Base-by-base conservation (phyloP, 2,329 filamentous ascomycete genomes). In the Microascus cirrosus region DNA sequence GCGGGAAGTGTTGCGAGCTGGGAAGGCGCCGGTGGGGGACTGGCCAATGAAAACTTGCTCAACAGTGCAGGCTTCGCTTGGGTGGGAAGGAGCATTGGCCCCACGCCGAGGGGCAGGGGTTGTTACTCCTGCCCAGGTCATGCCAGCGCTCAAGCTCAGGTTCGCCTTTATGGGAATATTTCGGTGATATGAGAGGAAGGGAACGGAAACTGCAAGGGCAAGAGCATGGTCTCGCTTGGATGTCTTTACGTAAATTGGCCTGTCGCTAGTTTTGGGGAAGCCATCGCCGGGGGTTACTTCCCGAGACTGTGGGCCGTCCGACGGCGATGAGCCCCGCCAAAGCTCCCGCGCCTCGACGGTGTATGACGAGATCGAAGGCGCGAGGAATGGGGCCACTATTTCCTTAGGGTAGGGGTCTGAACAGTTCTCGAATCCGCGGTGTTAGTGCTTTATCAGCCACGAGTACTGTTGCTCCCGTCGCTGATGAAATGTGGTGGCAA, bases 21-120 rank as follows among this genome's bases (percentile, higher is more conserved):
- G 15, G 15, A 45, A 45, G n/a, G 39, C n/a, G 6, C n/a, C 15
- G 39, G 39, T 45, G 39, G 39, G 39, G 13, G 22, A 45, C 50
- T 53, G 63, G 63, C 73, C 73, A 75, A 75, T 75, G 68, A 72
- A 75, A 75, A 75, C 73, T 74, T 75, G 73, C 73, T 75, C 73
- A 72, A 32, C 10, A 18, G 20, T 56, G 36, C 45, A n/a, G 45
- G 45, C 45, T 32, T 4, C 28, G 28, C 28, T 50, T 50, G 45
- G 20, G 45, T 24, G 20, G 45, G 45, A 24, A 24, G 13, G 35
- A 34, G 39, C 48, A 3, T 32, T 13, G 56, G 35, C 22, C 22
- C 45, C 45, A 50, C 45, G 45, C 28, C 28, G 28, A 32, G 8
- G 28, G 28, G 28, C 28, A 32, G 28, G 28, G 4, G 28, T 8